phyloP scores from a whole-genome alignment of 768 basidiomycete species.

The Boletus vermiculosoides region DNA sequence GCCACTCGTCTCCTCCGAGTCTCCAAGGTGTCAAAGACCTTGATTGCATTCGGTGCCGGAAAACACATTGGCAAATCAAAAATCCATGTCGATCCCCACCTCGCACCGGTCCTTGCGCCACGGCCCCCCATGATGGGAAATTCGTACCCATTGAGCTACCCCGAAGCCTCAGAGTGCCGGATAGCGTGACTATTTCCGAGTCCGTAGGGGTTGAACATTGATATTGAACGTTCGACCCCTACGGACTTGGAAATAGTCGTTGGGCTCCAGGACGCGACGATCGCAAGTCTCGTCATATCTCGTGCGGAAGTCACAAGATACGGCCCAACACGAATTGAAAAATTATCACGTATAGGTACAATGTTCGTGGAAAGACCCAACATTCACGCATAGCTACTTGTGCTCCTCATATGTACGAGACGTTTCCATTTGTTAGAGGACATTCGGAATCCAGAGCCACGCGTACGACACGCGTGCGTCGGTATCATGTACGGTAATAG shows the following conservation, averaged over 20 bases:
- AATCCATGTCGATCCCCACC: too few species aligned
- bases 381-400: neutral
- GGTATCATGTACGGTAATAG: slow-evolving; percentile 16
- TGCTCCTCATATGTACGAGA: slow-evolving; percentile 8
- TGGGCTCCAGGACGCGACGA: slow-evolving; percentile 63
- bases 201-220: slow-evolving; percentile 79
- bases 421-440: neutral
- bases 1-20: slow-evolving; percentile 58
- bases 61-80: too few species aligned
- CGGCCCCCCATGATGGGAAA: too few species aligned
- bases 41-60: slow-evolving; percentile 28
- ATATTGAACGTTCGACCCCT: too few species aligned
- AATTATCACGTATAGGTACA: slow-evolving; percentile 40
- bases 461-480: slow-evolving; percentile 3
- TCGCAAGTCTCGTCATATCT: slow-evolving; percentile 55
- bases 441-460: slow-evolving; percentile 4
- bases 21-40: slow-evolving; percentile 35
- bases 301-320: slow-evolving; percentile 34
- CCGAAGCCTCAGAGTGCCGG: slow-evolving; percentile 23
- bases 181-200: slow-evolving; percentile 77
- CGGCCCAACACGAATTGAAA: slow-evolving; percentile 45
- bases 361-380: neutral
- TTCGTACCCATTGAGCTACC: slow-evolving; percentile 15
- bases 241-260: too few species aligned
- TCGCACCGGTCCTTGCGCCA: too few species aligned